Conservation (phyloP, 805 yeast genomes). For the Lipomyces kockii region DNA sequence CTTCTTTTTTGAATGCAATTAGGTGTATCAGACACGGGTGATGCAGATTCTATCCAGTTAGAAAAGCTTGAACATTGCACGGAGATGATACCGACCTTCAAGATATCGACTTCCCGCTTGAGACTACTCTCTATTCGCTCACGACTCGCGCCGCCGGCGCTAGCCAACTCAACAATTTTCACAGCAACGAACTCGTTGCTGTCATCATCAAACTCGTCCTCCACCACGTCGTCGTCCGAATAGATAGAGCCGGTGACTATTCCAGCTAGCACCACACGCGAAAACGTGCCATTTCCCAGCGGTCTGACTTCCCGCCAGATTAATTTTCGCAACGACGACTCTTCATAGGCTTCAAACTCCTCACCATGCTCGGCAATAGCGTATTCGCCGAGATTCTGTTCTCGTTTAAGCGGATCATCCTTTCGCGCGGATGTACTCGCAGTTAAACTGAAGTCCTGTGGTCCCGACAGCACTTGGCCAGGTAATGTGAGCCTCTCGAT, state of each 20-base stretch:
- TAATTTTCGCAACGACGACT: constrained; percentile 34
- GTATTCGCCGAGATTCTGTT: constrained; percentile 23
- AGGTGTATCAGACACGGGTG: constrained; percentile 33
- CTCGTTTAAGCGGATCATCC: constrained; percentile 27
- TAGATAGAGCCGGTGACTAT: constrained; percentile 8
- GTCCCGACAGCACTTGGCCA: not conserved
- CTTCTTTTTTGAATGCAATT: constrained; percentile 41
- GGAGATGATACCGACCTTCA: constrained; percentile 44
- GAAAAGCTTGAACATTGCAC: not conserved
- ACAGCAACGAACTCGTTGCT: constrained; percentile 59
- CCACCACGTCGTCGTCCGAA: constrained; percentile 14
- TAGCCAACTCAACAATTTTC: constrained; percentile 60
- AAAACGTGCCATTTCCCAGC: constrained; percentile 51
- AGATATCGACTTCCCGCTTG: constrained; percentile 73
- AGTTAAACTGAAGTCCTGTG: constrained; percentile 1
- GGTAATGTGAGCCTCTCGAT: not conserved
- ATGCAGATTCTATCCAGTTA: constrained; percentile 18
- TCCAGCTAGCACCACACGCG: constrained; percentile 48
- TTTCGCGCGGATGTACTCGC: constrained; percentile 5
- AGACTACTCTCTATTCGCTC: constrained; percentile 64
- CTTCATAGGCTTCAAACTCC: constrained; percentile 44
- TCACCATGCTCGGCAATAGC: constrained; percentile 22
- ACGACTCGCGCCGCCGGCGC: constrained; percentile 50
- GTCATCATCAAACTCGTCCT: constrained; percentile 4
- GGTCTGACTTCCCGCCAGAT: constrained; percentile 43